Evolutionary conservation across 768 basidiomycete species (phyloP), one percentile per base, ranked within the genome.

Genomic region (Gyrodon lividus): DNA sequence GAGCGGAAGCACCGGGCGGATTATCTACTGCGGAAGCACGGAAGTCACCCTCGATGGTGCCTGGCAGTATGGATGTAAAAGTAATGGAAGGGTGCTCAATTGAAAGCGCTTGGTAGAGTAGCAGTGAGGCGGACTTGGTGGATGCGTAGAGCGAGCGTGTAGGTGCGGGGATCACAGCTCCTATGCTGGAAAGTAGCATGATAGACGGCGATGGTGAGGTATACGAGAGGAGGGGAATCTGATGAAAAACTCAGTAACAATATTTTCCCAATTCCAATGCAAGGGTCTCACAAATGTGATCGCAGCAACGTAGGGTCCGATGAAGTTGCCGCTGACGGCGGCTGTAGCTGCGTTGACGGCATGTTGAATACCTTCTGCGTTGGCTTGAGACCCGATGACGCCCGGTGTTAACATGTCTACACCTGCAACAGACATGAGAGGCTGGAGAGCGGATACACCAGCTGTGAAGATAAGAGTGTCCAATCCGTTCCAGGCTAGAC

Each of bases 391-490:
- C 10, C 72, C 70, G 7, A 62, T 51, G 34, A 70, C 65, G 13
- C 62, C 64, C 10, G 56, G 64, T 2, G 37, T 43, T 20, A 60
- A 53, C 54, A 69, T 60, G 43, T 78, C 70, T 0, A 80, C 72
- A 2, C 85, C 87, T 14, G 89, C 86, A 9, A 91, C 69, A 2
- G 81, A 78, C 66, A 94, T 74, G 22, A 96, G 71, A 0, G 92
- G 87, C 46, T 80, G 82, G 3, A 93, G 74, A 10, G 92, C 85
- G 1, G 90, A 90, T 0, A 94, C 88, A 4, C 94, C 94, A 3
- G 92, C 92, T 28, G 81, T 78, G 31, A 96, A 80, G 26, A 92
- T 71, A 5, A 96, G 63, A 0, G 93, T 96, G 66, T 96, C 93
- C 1, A 95, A 58, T 14, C 92, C 89, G 1, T 71, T 72, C 91